A percentile compares a stretch with the other conserved stretches of the same genome.
Conservation (phyloP, 1,139 yeast species). For the Geotrichum histeridarum region DNA sequence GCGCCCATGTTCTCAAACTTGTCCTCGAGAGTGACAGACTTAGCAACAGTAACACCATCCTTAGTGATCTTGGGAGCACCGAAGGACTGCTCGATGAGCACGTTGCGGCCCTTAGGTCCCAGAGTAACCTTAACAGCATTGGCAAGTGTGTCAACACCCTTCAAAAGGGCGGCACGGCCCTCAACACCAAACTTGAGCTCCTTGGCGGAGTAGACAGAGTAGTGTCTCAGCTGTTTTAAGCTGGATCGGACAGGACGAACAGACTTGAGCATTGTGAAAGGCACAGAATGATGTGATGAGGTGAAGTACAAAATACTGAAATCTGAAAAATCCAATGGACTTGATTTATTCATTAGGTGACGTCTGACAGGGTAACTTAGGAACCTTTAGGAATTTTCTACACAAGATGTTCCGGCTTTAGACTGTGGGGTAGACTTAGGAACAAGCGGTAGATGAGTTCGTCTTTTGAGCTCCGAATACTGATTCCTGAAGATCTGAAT, state of each 20-base stretch:
- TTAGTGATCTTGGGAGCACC: slow-evolving; percentile 98
- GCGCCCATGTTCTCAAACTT: slow-evolving; percentile 98
- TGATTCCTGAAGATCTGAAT: too few relatives aligned
- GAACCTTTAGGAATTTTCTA: too few relatives aligned
- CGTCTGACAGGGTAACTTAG: too few relatives aligned
- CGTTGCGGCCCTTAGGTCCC: slow-evolving; percentile 98
- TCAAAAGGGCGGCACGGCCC: slow-evolving; percentile 93
- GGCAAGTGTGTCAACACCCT: slow-evolving; percentile 94
- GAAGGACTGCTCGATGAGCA: slow-evolving; percentile 91
- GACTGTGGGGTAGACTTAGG: too few relatives aligned
- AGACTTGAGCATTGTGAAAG: slow-evolving; percentile 15
- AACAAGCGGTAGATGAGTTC: too few relatives aligned
- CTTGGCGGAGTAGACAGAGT: slow-evolving; percentile 60
- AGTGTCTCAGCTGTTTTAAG: slow-evolving; percentile 30
- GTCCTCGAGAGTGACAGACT: slow-evolving; percentile 78
- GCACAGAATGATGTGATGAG: too few relatives aligned
- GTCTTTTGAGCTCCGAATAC: too few relatives aligned
- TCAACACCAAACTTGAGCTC: slow-evolving; percentile 97
- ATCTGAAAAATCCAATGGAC: too few relatives aligned
- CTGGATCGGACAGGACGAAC: slow-evolving; percentile 21
- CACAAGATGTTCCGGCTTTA: too few relatives aligned
- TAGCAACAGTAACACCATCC: slow-evolving; percentile 98
- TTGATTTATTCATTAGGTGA: too few relatives aligned
- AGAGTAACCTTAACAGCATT: slow-evolving; percentile 95
- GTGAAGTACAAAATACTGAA: too few relatives aligned